Evolutionary conservation across 805 yeast species (phyloP).

Genomic region (Sugiyamaella lignohabitans): DNA sequence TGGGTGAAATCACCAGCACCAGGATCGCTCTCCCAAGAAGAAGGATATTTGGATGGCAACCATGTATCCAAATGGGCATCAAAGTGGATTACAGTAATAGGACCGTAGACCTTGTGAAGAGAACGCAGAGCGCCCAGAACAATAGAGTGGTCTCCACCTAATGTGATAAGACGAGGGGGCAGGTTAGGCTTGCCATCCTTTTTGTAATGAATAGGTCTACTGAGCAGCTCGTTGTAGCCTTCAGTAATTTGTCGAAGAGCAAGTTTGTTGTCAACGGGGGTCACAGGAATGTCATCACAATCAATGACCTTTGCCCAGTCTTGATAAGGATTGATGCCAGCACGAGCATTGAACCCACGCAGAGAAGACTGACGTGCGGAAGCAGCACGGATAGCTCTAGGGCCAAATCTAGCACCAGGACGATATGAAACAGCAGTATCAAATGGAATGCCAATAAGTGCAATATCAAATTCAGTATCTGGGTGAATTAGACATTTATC

Average conservation of each 20-base stretch:
- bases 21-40: conserved; percentile 67
- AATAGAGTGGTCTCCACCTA: conserved; percentile 83
- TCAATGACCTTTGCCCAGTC: conserved; percentile 50
- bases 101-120: conserved; percentile 53
- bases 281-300: conserved; percentile 63
- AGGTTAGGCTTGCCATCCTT: conserved; percentile 11
- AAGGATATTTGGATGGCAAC: conserved; percentile 71
- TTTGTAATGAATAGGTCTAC: conserved; percentile 26
- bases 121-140: conserved; percentile 68
- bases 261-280: conserved; percentile 59
- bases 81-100: conserved; percentile 67
- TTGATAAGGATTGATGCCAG: conserved; percentile 54
- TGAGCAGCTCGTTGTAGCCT: conserved; percentile 49
- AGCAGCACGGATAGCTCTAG: conserved; percentile 35
- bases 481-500: conserved; percentile 48
- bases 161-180: conserved; percentile 59
- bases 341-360: conserved; percentile 66
- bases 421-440: conserved; percentile 77
- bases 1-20: conserved; percentile 62
- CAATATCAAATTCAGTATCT: conserved; percentile 54
- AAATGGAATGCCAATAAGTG: conserved; percentile 71
- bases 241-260: conserved; percentile 58
- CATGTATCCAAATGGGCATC: conserved; percentile 87
- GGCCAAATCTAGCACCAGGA: conserved; percentile 82
- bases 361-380: conserved; percentile 53